Percentiles rank a stretch among this genome's conserved stretches.
Evolutionary conservation across 148 eudicot genomes (phyloP).

Genomic region (Rhododendron molle): DNA sequence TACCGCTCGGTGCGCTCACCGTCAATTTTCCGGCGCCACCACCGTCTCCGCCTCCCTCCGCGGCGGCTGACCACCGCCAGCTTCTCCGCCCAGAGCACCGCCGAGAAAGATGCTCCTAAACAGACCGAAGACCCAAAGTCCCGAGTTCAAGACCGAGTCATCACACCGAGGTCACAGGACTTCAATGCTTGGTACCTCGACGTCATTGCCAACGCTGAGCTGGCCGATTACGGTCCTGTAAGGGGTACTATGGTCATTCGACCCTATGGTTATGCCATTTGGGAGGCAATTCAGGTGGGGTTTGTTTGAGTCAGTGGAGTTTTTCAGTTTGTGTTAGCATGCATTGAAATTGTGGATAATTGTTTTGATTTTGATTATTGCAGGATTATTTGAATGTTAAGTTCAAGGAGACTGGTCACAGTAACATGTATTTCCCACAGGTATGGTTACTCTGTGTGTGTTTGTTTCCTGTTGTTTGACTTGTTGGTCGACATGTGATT

Average conservation of each 20-base stretch:
- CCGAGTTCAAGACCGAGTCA: conserved; percentile 41
- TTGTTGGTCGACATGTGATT: background rate
- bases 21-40: conserved; percentile 19
- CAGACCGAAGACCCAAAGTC: conserved; percentile 25
- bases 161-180: conserved; percentile 83
- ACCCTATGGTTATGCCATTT: conserved; percentile 95
- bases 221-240: conserved; percentile 97
- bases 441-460: conserved; percentile 24
- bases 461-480: background rate
- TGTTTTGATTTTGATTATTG: background rate
- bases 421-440: conserved; percentile 99
- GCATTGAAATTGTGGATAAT: background rate
- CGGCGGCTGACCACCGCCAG: conserved; percentile 22
- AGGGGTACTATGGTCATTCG: conserved; percentile 98
- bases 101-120: conserved; percentile 26
- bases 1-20: conserved; percentile 28
- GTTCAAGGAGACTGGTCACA: conserved; percentile 96
- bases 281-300: conserved; percentile 90
- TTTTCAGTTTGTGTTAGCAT: background rate
- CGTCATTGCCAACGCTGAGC: conserved; percentile 72
- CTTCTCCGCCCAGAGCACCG: conserved; percentile 33
- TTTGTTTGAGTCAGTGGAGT: background rate
- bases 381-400: conserved; percentile 93
- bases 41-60: conserved; percentile 22
- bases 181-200: conserved; percentile 95